Evolutionary conservation across 768 basidiomycete genomes (phyloP), one percentile per base, ranked within the genome.

Genomic region (Boletus sp.): DNA sequence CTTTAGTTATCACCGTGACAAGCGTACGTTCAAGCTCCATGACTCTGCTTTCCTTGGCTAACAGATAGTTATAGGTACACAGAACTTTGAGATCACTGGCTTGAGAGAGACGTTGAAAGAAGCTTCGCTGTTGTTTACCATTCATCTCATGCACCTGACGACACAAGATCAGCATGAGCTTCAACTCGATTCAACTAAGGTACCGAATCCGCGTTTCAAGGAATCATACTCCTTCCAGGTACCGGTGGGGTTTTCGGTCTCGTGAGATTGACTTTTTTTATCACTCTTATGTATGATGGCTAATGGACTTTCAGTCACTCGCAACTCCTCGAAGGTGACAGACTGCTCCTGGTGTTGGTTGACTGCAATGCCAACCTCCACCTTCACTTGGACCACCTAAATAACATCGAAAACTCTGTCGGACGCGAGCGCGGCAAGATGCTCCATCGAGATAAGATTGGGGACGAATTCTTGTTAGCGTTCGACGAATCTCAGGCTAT

Each of bases 401-500:
- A 59, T 8, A 59, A 35, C 12, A 68, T 84, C 3, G 70, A 73
- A 9, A 57, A 63, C 36, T 74, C 78, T 1, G 62, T 82, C 8
- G 54, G 60, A 7, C 62, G 64, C 18, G 66, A 68, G 8, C 52
- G 55, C 8, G 69, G 74, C 44, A 77, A 76, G 54, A 47, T 52
- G 7, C 61, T 84, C 15, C 70, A 75, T 56, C 74, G 73, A 12
- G 76, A 79, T 48, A 82, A 79, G 59, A 73, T 83, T 20, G 83
- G 80, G 0, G 69, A 77, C 24, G 70, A 77, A 10, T 71, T 76
- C 47, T 41, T 81, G 11, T 52, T 84, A 14, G 74, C 83, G 0
- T 83, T 77, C 53, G 83, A 85, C 50, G 84, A 85, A 61, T 68
- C 72, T 5, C 79, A 76, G 57, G 73, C 79, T 3, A 75, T 81